These are phyloP conservation scores for Ophiostoma triangulosporum DNA, from an alignment of 2,329 filamentous ascomycete genomes.

Conservation along the genomic window DNA sequence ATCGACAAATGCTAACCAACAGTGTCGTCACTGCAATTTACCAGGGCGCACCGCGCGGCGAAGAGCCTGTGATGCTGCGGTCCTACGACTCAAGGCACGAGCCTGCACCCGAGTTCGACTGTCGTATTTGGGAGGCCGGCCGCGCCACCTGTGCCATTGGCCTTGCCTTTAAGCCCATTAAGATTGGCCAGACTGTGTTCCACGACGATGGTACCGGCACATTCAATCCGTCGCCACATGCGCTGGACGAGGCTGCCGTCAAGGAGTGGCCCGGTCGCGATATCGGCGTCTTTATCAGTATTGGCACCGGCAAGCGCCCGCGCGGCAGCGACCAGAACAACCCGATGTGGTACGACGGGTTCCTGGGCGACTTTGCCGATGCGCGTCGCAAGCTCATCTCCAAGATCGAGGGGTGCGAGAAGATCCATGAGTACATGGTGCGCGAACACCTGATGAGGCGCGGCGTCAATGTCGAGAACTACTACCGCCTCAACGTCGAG, in stretches of 20 bases:
- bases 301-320: conserved; percentile 82
- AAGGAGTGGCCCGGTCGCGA: conserved; percentile 95
- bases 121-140: conserved; percentile 93
- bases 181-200: conserved; percentile 85
- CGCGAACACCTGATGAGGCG: conserved; percentile 63
- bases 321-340: conserved; percentile 51
- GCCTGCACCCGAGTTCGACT: conserved; percentile 79
- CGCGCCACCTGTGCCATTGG: conserved; percentile 86
- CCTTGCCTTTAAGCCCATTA: conserved; percentile 89
- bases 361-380: conserved; percentile 85
- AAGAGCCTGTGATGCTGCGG: conserved; percentile 60
- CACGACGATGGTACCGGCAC: conserved; percentile 84
- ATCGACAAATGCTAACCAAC: background rate
- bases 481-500: conserved; percentile 94
- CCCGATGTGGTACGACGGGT: conserved; percentile 85
- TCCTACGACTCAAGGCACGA: conserved; percentile 95
- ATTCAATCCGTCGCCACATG: conserved; percentile 78
- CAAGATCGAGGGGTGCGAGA: conserved; percentile 93
- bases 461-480: conserved; percentile 75
- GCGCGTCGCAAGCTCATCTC: conserved; percentile 69
- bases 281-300: conserved; percentile 79
- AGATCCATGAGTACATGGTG: conserved; percentile 76
- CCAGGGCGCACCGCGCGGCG: conserved; percentile 60
- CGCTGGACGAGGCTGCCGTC: conserved; percentile 76
- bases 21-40: conserved; percentile 87